These are phyloP conservation scores for Arthromyces matolae DNA, from an alignment of 768 basidiomycete species.

Conservation along the genomic window DNA sequence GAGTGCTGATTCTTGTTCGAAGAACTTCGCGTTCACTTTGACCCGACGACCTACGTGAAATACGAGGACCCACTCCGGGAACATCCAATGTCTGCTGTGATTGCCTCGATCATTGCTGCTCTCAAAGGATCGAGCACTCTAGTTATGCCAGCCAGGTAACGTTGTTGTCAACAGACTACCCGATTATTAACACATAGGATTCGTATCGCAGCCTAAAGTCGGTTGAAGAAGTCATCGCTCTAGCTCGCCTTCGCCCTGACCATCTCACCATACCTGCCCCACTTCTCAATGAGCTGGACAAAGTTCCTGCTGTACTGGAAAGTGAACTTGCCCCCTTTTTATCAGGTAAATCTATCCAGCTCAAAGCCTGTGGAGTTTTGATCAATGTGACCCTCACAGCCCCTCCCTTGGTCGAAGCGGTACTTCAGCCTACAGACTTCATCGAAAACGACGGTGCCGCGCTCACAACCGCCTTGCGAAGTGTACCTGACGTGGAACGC, in stretches of 20 bases:
- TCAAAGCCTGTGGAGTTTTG: not conserved
- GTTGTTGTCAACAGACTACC: not conserved
- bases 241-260: constrained; percentile 37
- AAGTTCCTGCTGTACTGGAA: constrained; percentile 19
- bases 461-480: constrained; percentile 33
- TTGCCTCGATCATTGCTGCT: constrained; percentile 34
- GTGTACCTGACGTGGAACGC: constrained; percentile 36
- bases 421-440: constrained; percentile 21
- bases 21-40: constrained; percentile 49
- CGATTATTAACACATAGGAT: not conserved
- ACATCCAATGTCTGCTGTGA: constrained; percentile 40
- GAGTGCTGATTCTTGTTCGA: not conserved
- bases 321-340: not conserved
- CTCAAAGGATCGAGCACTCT: constrained; percentile 39
- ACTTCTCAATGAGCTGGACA: constrained; percentile 36
- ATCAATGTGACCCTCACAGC: not conserved
- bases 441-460: constrained; percentile 30
- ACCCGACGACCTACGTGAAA: constrained; percentile 34
- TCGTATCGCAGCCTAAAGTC: constrained; percentile 33
- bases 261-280: constrained; percentile 40
- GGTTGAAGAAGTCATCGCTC: constrained; percentile 37
- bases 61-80: constrained; percentile 34
- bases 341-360: not conserved
- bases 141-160: constrained; percentile 49
- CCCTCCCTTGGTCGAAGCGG: too few species aligned